Evolutionary conservation across 306 rosid species (phyloP).

Genomic region (Vachellia pachyceras): DNA sequence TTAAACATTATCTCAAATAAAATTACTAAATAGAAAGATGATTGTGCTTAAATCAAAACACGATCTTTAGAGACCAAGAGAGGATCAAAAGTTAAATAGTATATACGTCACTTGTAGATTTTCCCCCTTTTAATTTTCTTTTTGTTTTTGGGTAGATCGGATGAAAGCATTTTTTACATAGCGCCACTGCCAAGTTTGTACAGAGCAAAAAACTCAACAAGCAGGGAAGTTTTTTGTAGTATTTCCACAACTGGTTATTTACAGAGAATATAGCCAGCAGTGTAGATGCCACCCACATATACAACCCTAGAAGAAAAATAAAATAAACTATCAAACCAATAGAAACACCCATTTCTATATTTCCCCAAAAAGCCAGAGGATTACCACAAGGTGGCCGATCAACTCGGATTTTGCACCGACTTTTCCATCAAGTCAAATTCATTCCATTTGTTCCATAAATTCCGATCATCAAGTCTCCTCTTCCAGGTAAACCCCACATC

Average conservation of each 20-base stretch:
- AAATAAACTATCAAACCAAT: conserved; percentile 49
- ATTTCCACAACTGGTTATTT: conserved; percentile 48
- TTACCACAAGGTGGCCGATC: conserved; percentile 29
- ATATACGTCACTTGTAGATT: no score
- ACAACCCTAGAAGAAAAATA: conserved; percentile 19
- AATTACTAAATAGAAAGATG: no score
- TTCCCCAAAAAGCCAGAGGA: conserved; percentile 50
- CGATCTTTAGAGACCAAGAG: no score
- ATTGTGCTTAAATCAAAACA: no score
- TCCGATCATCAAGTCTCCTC: conserved; percentile 38
- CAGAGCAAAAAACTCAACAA: neutral
- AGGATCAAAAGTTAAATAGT: no score
- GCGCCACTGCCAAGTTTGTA: conserved; percentile 16
- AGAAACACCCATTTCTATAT: conserved; percentile 58
- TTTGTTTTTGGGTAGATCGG: neutral
- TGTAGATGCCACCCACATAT: conserved; percentile 42
- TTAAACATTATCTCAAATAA: no score
- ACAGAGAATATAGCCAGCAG: conserved; percentile 62
- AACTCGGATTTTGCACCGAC: conserved; percentile 12
- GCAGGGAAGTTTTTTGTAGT: conserved; percentile 23
- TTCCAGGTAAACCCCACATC: conserved; percentile 43
- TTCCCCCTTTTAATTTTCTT: no score
- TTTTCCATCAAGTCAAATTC: neutral
- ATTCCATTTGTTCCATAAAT: neutral
- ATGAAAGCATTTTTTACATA: neutral